A percentile compares a stretch with the other conserved stretches of the same genome.
Conservation (phyloP, 352 stramenopile genomes). For the Elongisporangium prolatum region DNA sequence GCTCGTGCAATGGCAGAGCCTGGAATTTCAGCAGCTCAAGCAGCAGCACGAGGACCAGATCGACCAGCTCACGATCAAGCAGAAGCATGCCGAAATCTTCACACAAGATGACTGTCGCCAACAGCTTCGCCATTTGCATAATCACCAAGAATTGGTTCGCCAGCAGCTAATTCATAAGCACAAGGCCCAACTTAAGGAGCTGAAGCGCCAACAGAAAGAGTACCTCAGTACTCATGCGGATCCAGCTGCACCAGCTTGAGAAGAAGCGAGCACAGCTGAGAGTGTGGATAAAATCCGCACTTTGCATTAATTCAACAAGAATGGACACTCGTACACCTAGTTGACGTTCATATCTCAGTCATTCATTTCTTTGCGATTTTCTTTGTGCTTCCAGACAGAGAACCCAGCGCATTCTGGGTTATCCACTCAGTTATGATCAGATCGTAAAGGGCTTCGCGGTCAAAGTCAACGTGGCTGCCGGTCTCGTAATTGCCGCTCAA, state of each 20-base stretch:
- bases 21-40: neutral
- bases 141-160: neutral
- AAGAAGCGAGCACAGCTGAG: neutral
- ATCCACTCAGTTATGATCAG: too few relatives aligned
- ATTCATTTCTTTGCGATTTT: too few relatives aligned
- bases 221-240: neutral
- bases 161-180: neutral
- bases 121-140: neutral
- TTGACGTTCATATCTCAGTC: too few relatives aligned
- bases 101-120: neutral
- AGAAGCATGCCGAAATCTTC: neutral
- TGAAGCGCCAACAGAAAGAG: neutral
- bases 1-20: neutral
- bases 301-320: too few relatives aligned
- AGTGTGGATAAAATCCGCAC: neutral
- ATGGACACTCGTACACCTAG: too few relatives aligned
- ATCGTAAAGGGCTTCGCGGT: too few relatives aligned
- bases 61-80: neutral
- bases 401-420: too few relatives aligned
- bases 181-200: neutral
- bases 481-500: conserved; percentile 29
- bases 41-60: neutral
- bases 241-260: neutral
- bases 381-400: too few relatives aligned
- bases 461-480: conserved; percentile 38